These are phyloP conservation scores for Vitis riparia DNA, from an alignment of 164 flowering plant genomes.

Conservation along the genomic window DNA sequence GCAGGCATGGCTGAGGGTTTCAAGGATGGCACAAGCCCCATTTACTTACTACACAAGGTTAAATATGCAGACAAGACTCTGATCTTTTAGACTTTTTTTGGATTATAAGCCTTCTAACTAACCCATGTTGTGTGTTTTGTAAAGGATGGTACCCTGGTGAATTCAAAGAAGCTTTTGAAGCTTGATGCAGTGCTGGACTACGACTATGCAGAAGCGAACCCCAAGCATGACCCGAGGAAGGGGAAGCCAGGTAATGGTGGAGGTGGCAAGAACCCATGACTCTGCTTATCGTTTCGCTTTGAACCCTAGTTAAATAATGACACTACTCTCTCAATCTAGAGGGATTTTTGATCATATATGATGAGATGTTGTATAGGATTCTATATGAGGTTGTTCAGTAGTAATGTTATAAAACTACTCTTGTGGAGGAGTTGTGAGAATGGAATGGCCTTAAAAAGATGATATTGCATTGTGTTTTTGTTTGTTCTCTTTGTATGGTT, in stretches of 20 bases:
- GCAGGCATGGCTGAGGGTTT: constrained; percentile 29
- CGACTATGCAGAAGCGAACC: constrained; percentile 54
- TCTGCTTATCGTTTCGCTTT: neutral
- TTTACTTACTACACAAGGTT: constrained; percentile 27
- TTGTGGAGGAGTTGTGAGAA: too few species aligned
- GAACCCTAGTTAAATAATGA: neutral
- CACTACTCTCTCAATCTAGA: too few species aligned
- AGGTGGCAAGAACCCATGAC: constrained; percentile 29
- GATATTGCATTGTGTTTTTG: too few species aligned
- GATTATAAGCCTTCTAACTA: neutral
- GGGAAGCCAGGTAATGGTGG: constrained; percentile 27
- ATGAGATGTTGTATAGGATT: too few species aligned
- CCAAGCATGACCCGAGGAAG: constrained; percentile 55
- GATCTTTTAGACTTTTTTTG: too few species aligned
- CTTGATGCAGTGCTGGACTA: constrained; percentile 40
- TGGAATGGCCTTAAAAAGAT: too few species aligned
- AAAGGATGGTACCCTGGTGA: constrained; percentile 19
- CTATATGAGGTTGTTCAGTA: too few species aligned
- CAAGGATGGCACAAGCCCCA: constrained; percentile 5
- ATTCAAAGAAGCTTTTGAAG: constrained; percentile 39
- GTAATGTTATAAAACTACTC: too few species aligned
- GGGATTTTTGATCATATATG: too few species aligned
- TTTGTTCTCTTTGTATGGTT: too few species aligned
- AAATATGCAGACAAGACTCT: neutral
- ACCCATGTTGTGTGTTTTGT: constrained; percentile 1